Base-by-base conservation (phyloP, 345 rosid genomes). In the Lagerstroemia speciosa region DNA sequence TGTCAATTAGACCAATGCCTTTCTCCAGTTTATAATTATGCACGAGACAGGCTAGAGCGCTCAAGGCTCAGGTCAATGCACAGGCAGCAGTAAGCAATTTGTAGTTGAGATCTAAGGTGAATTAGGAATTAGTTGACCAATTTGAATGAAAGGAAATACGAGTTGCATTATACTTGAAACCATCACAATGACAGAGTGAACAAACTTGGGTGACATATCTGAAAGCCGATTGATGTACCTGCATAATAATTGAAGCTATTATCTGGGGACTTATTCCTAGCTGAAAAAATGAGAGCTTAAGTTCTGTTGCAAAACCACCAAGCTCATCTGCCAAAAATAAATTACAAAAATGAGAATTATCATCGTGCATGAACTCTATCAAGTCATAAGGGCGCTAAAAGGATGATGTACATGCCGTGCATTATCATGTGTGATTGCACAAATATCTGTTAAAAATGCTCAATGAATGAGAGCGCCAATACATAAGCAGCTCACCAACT, bases 261-360 rank as follows among this genome's bases (percentile, higher is more conserved):
- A 89, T 93, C 79, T 86, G 94, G 37, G 97, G 98, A 81, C 92
- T 89, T 77, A 91, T 90, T 70, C 98, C 98, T 75, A 93, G 98
- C 86, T 91, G 98, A 72, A 93, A 93, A 71, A 89, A 74, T 0
- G 97, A 93, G 76, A 93, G 85, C 83, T 93, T 91, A 65, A 93
- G 84, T 78, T 85, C 90, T 68, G 94, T 72, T 69, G 88, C 76
- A 71, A 89, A 81, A 71, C 87, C 94, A 68, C 93, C 98, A 66
- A 93, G 78, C 57, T 93, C 97, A 79, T 93, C 98, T 89, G 82
- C 73, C 77, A 77, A 74, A 64, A 79, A 36, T 26, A 66, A 55
- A 46, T 65, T 16, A 37, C 60, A 27, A 50, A 32, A 70, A 6
- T 26, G 48, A 46, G 3, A 65, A 24, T 65, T 15, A 40, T 37